A percentile compares a stretch with the other conserved stretches of the same genome.
phyloP scores from a whole-genome alignment of 1,284 basidiomycete species.

The Sutorius eximius region DNA sequence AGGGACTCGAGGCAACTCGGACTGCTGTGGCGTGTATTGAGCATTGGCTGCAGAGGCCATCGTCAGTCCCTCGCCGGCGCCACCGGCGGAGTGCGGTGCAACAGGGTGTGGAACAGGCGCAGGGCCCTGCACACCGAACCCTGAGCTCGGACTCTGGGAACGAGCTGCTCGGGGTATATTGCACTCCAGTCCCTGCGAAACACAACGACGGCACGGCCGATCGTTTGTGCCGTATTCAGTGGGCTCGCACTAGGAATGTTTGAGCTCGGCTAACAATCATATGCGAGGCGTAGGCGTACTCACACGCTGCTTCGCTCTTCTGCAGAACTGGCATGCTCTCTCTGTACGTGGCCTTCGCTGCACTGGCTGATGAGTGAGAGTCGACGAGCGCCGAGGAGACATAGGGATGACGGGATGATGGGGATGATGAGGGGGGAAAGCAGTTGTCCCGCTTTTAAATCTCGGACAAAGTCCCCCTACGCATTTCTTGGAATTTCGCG shows the following conservation, averaged over 20 bases:
- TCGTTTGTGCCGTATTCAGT: slow-evolving; percentile 16
- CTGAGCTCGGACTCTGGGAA: slow-evolving; percentile 26
- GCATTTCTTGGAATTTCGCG: slow-evolving; percentile 10
- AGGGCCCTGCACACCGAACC: slow-evolving; percentile 11
- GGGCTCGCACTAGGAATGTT: slow-evolving; percentile 19
- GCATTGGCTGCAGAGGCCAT: background rate
- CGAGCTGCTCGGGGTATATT: slow-evolving; percentile 12
- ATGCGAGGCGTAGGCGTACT: slow-evolving; percentile 2
- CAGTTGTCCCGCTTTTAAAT: slow-evolving; percentile 23
- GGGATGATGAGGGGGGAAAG: slow-evolving; percentile 11
- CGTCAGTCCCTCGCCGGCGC: slow-evolving; percentile 5
- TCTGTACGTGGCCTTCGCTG: slow-evolving; percentile 18
- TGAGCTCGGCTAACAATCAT: slow-evolving; percentile 5
- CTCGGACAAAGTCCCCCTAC: slow-evolving; percentile 7
- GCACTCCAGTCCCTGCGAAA: slow-evolving; percentile 10
- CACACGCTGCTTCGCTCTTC: slow-evolving; percentile 21
- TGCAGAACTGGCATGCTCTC: slow-evolving; percentile 24
- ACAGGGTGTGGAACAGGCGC: slow-evolving; percentile 7
- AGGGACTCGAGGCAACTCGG: slow-evolving; percentile 2
- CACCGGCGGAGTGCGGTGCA: slow-evolving; percentile 4
- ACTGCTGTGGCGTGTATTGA: slow-evolving; percentile 8
- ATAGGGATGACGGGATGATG: slow-evolving; percentile 17
- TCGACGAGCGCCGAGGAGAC: slow-evolving; percentile 11
- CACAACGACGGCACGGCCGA: slow-evolving; percentile 26
- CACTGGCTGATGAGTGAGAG: slow-evolving; percentile 6